Evolutionary conservation across 1,139 yeast genomes (phyloP), one percentile per base, ranked within the genome.

Genomic region (Petasospora rhodanensis): DNA sequence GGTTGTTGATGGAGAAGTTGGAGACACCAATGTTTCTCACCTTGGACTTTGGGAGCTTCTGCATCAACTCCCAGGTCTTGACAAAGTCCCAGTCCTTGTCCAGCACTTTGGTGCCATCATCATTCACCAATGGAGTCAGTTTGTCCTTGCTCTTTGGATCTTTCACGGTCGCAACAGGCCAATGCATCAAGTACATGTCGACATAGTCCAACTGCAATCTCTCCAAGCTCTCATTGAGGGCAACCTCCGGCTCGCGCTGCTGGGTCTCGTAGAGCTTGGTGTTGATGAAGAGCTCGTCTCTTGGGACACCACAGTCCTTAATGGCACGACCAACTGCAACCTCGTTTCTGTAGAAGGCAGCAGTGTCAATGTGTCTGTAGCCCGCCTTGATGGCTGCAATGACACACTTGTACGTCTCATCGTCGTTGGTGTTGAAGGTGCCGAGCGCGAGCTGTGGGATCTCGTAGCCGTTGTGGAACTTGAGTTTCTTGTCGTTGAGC

Each of bases 131-230:
- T 33, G 65, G 44, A 20, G 54, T 42, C 25, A 64, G 56, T 40
- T 64, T 64, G 38, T 61, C 58, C 24, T 59, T 58, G 28, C 35
- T 45, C 2, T 64, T 64, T 49, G 57, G 61, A n/a, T 24, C 28
- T 9, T 18, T 23, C 39, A 70, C 66, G 38, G 74, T 54, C 2
- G 84, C 70, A 33, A 73, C 68, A 4, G 96, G 96, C 95, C 95
- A 86, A 62, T 89, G 96, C 53, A 85, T 72, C 56, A 87, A 68
- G 56, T 79, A 80, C 49, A 87, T 66, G 56, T 87, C 96, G 38
- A 87, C 79, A 51, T 87, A 87, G 34, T 83, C 94, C 46, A 84
- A 61, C 2, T 79, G 79, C 48, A 87, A 66, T 51, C 76, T 76
- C 46, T 70, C 56, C 53, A 87, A 68, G 3, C 93, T 79, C 29